These are phyloP conservation scores for Globisporangium ultimum DNA, from an alignment of 352 stramenopile genomes.

Conservation along the genomic window DNA sequence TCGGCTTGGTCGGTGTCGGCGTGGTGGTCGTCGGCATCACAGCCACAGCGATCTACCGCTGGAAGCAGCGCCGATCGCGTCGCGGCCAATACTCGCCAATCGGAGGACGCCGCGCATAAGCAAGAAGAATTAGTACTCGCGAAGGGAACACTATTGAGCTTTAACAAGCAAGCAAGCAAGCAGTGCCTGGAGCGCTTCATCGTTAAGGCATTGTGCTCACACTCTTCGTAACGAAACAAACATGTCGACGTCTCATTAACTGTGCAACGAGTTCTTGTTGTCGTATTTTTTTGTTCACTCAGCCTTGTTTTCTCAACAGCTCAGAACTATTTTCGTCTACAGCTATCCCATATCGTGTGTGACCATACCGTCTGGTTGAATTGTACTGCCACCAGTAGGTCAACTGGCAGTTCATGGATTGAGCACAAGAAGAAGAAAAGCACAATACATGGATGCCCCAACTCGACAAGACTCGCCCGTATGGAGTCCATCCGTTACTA, in stretches of 20 bases:
- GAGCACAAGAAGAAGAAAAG: too few species aligned
- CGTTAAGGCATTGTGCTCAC: too few species aligned
- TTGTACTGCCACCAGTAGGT: too few species aligned
- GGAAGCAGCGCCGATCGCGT: constrained; percentile 19
- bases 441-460: too few species aligned
- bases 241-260: background rate
- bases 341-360: too few species aligned
- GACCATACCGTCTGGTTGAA: too few species aligned
- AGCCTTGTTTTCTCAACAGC: too few species aligned
- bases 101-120: constrained; percentile 20
- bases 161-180: background rate
- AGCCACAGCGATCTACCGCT: constrained; percentile 15
- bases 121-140: background rate
- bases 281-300: background rate
- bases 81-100: constrained; percentile 53
- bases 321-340: too few species aligned
- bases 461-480: too few species aligned
- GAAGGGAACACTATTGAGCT: background rate
- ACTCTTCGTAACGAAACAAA: background rate
- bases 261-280: background rate
- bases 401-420: too few species aligned
- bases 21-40: constrained; percentile 12
- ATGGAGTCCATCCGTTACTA: too few species aligned
- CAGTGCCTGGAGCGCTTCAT: background rate
- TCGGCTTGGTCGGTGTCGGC: constrained; percentile 18